Percentiles rank a stretch among this genome's conserved stretches.
phyloP scores from a whole-genome alignment of 2,329 filamentous ascomycete genomes.

The Exophiala aquamarina region DNA sequence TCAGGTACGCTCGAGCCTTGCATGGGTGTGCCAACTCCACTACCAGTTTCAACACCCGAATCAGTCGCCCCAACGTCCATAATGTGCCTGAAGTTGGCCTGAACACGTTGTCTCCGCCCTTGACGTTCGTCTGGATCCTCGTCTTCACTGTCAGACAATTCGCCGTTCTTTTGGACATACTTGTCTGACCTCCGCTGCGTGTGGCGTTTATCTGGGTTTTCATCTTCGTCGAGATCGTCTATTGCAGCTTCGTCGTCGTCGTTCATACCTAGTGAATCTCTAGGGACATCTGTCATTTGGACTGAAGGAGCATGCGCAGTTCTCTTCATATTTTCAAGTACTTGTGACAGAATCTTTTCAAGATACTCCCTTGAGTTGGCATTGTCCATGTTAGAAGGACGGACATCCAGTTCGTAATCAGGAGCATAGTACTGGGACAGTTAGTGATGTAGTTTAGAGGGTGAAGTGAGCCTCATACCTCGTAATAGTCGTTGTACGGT shows the following conservation, averaged over 20 bases:
- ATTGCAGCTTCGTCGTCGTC: conserved; percentile 65
- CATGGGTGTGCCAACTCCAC: conserved; percentile 48
- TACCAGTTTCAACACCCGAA: conserved; percentile 50
- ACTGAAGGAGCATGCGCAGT: conserved; percentile 64
- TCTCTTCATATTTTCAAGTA: conserved; percentile 66
- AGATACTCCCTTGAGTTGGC: conserved; percentile 68
- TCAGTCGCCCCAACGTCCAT: conserved; percentile 54
- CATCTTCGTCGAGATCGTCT: conserved; percentile 76
- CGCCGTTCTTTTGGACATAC: conserved; percentile 71
- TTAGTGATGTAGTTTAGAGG: conserved; percentile 8
- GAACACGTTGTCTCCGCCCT: conserved; percentile 82
- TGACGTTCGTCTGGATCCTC: conserved; percentile 76
- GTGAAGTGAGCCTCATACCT: conserved; percentile 44
- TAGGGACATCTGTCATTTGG: conserved; percentile 64
- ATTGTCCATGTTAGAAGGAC: conserved; percentile 72
- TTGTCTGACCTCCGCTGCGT: conserved; percentile 83
- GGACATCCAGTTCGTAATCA: conserved; percentile 68
- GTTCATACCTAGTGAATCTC: conserved; percentile 57
- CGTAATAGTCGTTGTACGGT: conserved; percentile 96
- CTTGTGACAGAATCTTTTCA: conserved; percentile 65
- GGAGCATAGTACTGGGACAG: conserved; percentile 62
- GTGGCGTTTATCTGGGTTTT: conserved; percentile 78
- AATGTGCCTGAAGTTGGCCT: conserved; percentile 70
- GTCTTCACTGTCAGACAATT: conserved; percentile 85
- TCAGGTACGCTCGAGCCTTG: conserved; percentile 44